Conservation (phyloP, 345 rosid genomes). For the Clausena lansium region DNA sequence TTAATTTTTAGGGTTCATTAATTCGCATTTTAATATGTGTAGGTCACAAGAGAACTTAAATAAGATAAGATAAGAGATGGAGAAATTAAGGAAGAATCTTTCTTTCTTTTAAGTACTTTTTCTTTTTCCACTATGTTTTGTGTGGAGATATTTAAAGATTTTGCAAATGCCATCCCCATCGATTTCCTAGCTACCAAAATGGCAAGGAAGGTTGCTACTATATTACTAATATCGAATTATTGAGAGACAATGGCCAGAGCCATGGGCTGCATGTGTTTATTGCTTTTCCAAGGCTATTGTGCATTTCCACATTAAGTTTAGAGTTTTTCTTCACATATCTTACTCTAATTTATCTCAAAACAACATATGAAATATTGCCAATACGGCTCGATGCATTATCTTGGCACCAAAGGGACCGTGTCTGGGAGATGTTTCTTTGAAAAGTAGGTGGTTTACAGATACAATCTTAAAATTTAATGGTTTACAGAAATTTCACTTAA, state of each 20-base stretch:
- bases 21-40: background rate
- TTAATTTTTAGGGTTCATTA: background rate
- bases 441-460: too few relatives aligned
- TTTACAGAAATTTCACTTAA: too few relatives aligned
- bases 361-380: background rate
- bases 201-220: background rate
- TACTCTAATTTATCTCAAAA: background rate
- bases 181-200: constrained; percentile 12
- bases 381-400: background rate
- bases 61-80: constrained; percentile 12
- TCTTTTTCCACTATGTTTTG: background rate
- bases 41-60: constrained; percentile 15
- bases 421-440: too few relatives aligned
- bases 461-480: too few relatives aligned
- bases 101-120: background rate
- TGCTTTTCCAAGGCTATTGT: background rate
- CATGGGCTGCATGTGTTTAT: constrained; percentile 18
- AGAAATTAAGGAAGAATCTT: constrained; percentile 18
- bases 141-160: constrained; percentile 8
- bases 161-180: background rate
- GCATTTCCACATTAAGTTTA: background rate
- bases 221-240: background rate
- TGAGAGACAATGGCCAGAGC: background rate
- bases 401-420: background rate
- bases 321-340: background rate